Evolutionary conservation across 139 green algal species (phyloP), one percentile per base, ranked within the genome.

Genomic region (Astrephomene gubernaculifera): DNA sequence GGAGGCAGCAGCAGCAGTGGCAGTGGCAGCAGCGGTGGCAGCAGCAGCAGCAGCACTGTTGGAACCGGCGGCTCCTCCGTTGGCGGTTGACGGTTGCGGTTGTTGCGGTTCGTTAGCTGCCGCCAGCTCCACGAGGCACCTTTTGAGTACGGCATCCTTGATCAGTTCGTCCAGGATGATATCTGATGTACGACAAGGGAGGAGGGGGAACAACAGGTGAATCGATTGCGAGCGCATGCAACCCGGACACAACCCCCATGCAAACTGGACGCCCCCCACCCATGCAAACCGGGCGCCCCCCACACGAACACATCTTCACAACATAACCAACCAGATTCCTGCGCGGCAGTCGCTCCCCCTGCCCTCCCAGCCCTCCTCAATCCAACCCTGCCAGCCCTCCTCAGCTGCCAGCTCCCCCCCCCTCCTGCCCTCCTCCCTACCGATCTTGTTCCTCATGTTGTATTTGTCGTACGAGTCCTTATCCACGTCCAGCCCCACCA

Each of bases 401-500:
- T n/a, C 49, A 25, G 49, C 49, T 57, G 49, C 49, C 4, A 19
- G 33, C 36, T 9, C 1, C 36, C 35, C 36, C 36, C 36, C 36
- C 19, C 36, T 33, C 22, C 5, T n/a, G 36, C n/a, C 31, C 49
- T 31, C 25, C 35, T 27, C 8, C 22, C 14, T 76, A 89, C 86
- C 83, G 33, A 90, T 91, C 65, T 65, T 52, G 45, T 65, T 54
- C 7, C 91, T 57, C 79, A 92, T 90, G 49, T 54, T 84, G 87
- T 95, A 97, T 89, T 97, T 97, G 90, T 97, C 94, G 80, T 92
- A 93, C 54, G 86, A 52, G 81, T 94, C 87, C 68, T 90, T 90
- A 84, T 97, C 94, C 63, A 97, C 95, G 45, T 97, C 95, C 83
- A 97, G 90, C 14, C 95, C 94, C 69, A 96, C 95, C 74, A 97